A percentile compares a stretch with the other conserved stretches of the same genome.
phyloP scores from a whole-genome alignment of 129 eudicot species.

The sunflower (Helianthus annuus) region HanXRQr2.0-SUNRISE NC_035442.2:162768009-162768508 shows the following conservation, averaged over 20 bases:
- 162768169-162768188: constrained; percentile 86
- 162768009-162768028: constrained; percentile 62
- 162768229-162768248: neutral
- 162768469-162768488: too few relatives aligned
- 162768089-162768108: constrained; percentile 84
- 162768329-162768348: too few relatives aligned
- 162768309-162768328: too few relatives aligned
- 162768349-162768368: neutral
- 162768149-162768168: constrained; percentile 79
- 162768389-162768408: neutral
- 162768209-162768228: constrained; percentile 1
- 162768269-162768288: neutral
- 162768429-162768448: neutral
- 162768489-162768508: too few relatives aligned
- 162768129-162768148: constrained; percentile 68
- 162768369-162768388: neutral
- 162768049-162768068: constrained; percentile 67
- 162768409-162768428: constrained; percentile 14
- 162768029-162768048: constrained; percentile 67
- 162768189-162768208: constrained; percentile 3
- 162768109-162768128: constrained; percentile 96
- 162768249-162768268: constrained; percentile 18
- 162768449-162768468: too few relatives aligned
- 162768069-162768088: constrained; percentile 83
- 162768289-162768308: neutral